Conservation (phyloP, 352 stramenopile genomes). For the Plasmopara viticola region DNA sequence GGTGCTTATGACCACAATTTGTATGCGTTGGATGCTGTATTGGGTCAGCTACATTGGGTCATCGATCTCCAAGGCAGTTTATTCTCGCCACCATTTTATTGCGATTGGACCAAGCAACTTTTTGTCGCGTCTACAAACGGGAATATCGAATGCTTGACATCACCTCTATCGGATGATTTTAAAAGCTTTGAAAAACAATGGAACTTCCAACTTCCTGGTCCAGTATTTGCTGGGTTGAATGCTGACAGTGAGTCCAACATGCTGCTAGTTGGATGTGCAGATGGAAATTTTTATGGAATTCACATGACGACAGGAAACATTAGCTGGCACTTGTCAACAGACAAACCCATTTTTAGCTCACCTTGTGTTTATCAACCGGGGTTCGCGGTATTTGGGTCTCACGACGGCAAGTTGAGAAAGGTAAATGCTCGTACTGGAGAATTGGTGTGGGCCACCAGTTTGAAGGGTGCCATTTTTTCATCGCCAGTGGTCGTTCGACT, state of each 20-base stretch:
- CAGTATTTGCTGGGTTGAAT: conserved; percentile 53
- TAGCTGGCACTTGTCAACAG: conserved; percentile 31
- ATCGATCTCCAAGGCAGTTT: conserved; percentile 35
- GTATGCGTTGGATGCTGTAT: conserved; percentile 27
- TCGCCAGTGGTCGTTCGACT: conserved; percentile 33
- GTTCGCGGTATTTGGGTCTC: conserved; percentile 39
- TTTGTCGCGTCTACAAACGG: conserved; percentile 41
- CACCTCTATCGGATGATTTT: conserved; percentile 2
- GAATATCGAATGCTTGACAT: conserved; percentile 19
- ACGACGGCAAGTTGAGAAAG: conserved; percentile 45
- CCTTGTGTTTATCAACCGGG: conserved; percentile 31
- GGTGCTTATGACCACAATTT: conserved; percentile 49
- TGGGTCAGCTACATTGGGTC: conserved; percentile 21
- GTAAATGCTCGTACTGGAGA: conserved; percentile 22
- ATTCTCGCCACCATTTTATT: conserved; percentile 40
- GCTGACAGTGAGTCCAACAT: conserved; percentile 8
- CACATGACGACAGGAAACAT: conserved; percentile 14
- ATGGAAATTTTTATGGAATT: conserved; percentile 41
- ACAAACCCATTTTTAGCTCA: conserved; percentile 57
- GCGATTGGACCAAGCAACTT: conserved; percentile 14
- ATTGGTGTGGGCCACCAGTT: conserved; percentile 29
- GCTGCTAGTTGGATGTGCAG: conserved; percentile 42
- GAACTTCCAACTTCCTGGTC: conserved; percentile 30
- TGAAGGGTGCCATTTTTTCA: conserved; percentile 37
- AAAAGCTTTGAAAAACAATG: conserved; percentile 10